Evolutionary conservation across 306 rosid genomes (phyloP).

Genomic region (Fragaria vesca): DNA sequence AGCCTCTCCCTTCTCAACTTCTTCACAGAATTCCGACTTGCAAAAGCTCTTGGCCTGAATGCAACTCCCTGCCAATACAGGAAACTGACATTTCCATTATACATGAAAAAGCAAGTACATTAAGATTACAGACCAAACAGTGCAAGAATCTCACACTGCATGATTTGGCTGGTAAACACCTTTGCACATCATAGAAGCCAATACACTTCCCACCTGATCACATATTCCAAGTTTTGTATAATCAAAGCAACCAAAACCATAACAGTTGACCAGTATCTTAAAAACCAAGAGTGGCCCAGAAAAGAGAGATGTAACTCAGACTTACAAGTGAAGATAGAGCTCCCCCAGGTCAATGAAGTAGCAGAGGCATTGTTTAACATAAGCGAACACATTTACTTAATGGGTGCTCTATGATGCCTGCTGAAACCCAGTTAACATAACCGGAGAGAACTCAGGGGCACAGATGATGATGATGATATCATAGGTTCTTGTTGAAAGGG

Average conservation of each 20-base stretch:
- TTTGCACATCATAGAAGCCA: conserved; percentile 24
- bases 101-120: background rate
- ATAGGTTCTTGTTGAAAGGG: background rate
- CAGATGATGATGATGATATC: background rate
- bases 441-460: background rate
- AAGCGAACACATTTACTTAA: conserved; percentile 27
- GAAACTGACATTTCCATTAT: conserved; percentile 1
- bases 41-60: conserved; percentile 42
- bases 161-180: conserved; percentile 24
- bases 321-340: conserved; percentile 36
- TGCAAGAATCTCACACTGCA: conserved; percentile 33
- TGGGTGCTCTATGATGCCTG: background rate
- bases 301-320: background rate
- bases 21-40: conserved; percentile 53
- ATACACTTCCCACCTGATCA: conserved; percentile 36
- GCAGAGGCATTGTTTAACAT: conserved; percentile 10
- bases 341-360: conserved; percentile 21
- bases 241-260: conserved; percentile 11
- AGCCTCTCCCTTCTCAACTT: conserved; percentile 43
- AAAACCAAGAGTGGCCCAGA: background rate
- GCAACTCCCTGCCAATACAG: conserved; percentile 38
- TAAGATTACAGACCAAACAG: background rate
- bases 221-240: conserved; percentile 16
- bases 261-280: background rate
- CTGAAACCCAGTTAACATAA: conserved; percentile 4